These are phyloP conservation scores for Kurtzmaniella quercitrusa DNA, from an alignment of 1,139 yeast genomes.

Conservation along the genomic window DNA sequence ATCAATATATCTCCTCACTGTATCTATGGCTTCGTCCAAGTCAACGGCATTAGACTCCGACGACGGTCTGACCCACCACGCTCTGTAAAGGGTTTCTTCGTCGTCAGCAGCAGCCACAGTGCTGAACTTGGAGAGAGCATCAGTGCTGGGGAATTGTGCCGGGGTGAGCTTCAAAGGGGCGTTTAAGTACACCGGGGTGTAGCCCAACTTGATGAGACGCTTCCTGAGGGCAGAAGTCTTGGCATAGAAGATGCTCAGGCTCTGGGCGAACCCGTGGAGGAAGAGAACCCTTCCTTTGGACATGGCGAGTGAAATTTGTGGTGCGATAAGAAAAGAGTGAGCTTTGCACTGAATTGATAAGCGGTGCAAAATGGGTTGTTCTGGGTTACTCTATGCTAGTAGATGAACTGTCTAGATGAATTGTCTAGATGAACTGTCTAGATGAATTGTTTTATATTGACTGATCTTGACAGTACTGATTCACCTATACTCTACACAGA, in stretches of 20 bases:
- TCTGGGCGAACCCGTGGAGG: constrained; percentile 44
- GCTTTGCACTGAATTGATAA: too few relatives aligned
- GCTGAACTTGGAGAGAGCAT: constrained; percentile 40
- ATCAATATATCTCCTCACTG: constrained; percentile 27
- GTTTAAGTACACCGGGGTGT: constrained; percentile 71
- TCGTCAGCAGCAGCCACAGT: constrained; percentile 21
- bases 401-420: too few relatives aligned
- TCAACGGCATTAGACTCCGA: constrained; percentile 19
- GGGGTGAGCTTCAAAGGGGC: constrained; percentile 66
- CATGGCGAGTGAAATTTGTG: neutral
- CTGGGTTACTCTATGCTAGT: too few relatives aligned
- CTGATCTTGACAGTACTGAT: too few relatives aligned
- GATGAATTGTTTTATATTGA: too few relatives aligned
- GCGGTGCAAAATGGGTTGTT: too few relatives aligned
- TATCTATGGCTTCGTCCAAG: constrained; percentile 24
- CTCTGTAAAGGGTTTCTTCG: constrained; percentile 23
- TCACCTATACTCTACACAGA: too few relatives aligned
- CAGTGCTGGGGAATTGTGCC: constrained; percentile 61
- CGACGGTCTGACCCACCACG: constrained; percentile 36
- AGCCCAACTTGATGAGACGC: constrained; percentile 28
- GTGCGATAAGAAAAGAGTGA: neutral
- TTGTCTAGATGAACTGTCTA: too few relatives aligned
- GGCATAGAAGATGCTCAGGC: constrained; percentile 41
- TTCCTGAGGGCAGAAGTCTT: constrained; percentile 44
- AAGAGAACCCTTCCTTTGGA: constrained; percentile 31